Evolutionary conservation across 352 stramenopile genomes (phyloP).

Genomic region (Globisporangium alternatum): DNA sequence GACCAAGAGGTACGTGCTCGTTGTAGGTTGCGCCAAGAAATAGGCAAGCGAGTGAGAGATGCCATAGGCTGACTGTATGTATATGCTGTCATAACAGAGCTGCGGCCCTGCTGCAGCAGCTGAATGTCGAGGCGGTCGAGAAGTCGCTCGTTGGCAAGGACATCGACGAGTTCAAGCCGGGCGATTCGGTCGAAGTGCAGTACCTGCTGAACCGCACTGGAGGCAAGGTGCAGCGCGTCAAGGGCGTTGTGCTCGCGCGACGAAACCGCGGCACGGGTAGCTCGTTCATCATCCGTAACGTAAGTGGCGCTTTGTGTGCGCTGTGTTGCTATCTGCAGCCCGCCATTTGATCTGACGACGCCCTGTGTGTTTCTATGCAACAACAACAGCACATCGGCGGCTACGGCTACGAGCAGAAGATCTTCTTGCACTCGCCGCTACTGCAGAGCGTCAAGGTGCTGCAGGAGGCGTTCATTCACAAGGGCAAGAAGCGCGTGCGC

Average conservation of each 20-base stretch:
- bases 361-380: background rate
- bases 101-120: constrained; percentile 60
- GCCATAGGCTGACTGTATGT: background rate
- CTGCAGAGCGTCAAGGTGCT: constrained; percentile 87
- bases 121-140: constrained; percentile 64
- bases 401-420: constrained; percentile 87
- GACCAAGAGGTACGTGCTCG: constrained; percentile 50
- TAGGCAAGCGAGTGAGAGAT: background rate
- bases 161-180: constrained; percentile 71
- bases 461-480: constrained; percentile 89
- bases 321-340: background rate
- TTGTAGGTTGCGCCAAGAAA: background rate
- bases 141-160: constrained; percentile 62
- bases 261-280: constrained; percentile 79
- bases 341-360: background rate
- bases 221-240: constrained; percentile 68
- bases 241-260: constrained; percentile 76
- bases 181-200: constrained; percentile 78
- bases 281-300: constrained; percentile 86
- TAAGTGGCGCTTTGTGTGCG: constrained; percentile 27
- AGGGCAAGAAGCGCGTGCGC: constrained; percentile 89
- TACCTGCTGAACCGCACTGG: constrained; percentile 77
- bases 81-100: constrained; percentile 21
- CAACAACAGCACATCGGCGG: constrained; percentile 67
- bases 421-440: constrained; percentile 86